Evolutionary conservation across 768 basidiomycete genomes (phyloP).

Genomic region (Boletus rubescentipes): DNA sequence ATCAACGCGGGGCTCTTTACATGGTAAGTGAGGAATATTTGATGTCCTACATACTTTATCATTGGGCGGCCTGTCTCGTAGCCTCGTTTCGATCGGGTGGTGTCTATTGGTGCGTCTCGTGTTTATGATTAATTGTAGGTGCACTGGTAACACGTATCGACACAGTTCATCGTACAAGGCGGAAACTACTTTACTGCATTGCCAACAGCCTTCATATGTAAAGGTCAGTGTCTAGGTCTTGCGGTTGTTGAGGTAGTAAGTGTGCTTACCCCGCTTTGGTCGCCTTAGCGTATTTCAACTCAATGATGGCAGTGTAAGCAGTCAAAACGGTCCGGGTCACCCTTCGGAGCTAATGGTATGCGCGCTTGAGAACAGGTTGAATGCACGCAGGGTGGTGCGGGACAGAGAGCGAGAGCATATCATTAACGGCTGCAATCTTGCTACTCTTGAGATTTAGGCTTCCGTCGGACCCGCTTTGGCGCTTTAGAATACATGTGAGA

Average conservation of each 20-base stretch:
- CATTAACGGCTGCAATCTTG: background rate
- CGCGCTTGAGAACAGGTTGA: background rate
- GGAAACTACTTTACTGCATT: background rate
- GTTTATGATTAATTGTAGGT: too few species aligned
- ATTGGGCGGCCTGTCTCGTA: background rate
- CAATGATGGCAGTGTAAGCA: slow-evolving; percentile 17
- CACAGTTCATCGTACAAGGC: background rate
- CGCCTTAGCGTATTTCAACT: slow-evolving; percentile 7
- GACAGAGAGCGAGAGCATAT: background rate
- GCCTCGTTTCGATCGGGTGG: slow-evolving; percentile 9
- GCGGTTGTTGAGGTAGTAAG: too few species aligned
- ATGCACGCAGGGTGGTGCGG: slow-evolving; percentile 9
- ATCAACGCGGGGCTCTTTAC: slow-evolving; percentile 15
- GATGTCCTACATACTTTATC: background rate
- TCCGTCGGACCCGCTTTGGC: too few species aligned
- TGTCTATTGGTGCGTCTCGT: slow-evolving; percentile 3
- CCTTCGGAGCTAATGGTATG: background rate
- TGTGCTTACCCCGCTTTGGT: background rate
- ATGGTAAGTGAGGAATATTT: slow-evolving; percentile 1
- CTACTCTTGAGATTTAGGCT: slow-evolving; percentile 6
- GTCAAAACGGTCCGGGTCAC: background rate
- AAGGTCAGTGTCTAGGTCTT: background rate
- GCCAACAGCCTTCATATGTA: slow-evolving; percentile 1
- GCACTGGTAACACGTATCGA: too few species aligned
- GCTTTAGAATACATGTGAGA: too few species aligned